phyloP scores from a whole-genome alignment of 352 stramenopile genomes.

The Phytophthora hybrid region DNA sequence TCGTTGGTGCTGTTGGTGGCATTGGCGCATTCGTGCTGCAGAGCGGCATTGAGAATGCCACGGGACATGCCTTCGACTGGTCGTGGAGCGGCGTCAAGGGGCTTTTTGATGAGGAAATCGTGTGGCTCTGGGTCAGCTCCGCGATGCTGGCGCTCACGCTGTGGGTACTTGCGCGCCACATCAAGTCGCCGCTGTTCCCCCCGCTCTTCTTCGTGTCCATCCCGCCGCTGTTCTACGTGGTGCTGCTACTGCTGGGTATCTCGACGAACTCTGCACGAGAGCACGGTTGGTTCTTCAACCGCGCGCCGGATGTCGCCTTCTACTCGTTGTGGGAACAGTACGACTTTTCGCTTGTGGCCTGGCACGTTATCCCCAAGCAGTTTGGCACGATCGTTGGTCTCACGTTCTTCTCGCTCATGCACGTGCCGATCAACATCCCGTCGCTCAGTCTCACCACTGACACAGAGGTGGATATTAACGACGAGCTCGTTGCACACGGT shows the following conservation, averaged over 20 bases:
- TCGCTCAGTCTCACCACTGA: slow-evolving; percentile 85
- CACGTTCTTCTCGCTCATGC: slow-evolving; percentile 94
- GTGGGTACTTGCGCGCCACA: slow-evolving; percentile 61
- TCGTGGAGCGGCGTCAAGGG: slow-evolving; percentile 55
- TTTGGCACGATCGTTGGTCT: slow-evolving; percentile 86
- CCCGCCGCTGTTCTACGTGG: slow-evolving; percentile 78
- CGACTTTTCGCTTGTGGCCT: slow-evolving; percentile 68
- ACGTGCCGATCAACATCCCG: slow-evolving; percentile 97
- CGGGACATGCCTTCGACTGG: slow-evolving; percentile 71
- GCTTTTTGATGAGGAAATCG: slow-evolving; percentile 56
- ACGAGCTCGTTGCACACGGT: slow-evolving; percentile 93
- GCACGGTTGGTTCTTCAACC: slow-evolving; percentile 82
- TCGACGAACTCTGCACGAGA: slow-evolving; percentile 63
- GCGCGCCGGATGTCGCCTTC: slow-evolving; percentile 71
- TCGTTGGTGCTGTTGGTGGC: slow-evolving; percentile 95
- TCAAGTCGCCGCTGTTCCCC: slow-evolving; percentile 73
- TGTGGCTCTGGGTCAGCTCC: slow-evolving; percentile 79
- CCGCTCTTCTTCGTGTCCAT: slow-evolving; percentile 88
- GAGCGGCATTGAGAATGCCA: slow-evolving; percentile 89
- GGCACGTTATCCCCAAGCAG: slow-evolving; percentile 80
- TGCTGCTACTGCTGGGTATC: slow-evolving; percentile 59
- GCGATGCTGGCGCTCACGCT: slow-evolving; percentile 61
- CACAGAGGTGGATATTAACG: slow-evolving; percentile 93
- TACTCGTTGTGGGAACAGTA: slow-evolving; percentile 84
- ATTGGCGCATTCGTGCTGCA: slow-evolving; percentile 91